Evolutionary conservation across 75 land plant species (phyloP).

Genomic region (Pinus taeda): DNA sequence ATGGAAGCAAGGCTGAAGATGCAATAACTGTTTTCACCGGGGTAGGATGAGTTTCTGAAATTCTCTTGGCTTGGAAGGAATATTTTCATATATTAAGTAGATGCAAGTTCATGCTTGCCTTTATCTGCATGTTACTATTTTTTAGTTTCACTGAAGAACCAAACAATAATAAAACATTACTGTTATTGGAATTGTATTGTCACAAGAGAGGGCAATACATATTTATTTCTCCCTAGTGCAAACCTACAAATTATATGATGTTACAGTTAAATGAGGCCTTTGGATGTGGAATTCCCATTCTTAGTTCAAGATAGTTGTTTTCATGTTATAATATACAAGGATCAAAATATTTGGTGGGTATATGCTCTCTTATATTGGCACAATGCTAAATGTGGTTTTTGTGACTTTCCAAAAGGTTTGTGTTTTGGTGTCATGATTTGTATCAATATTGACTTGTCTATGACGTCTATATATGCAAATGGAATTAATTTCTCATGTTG

Average conservation of each 20-base stretch:
- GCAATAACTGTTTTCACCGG: conserved; percentile 53
- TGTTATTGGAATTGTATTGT: background rate
- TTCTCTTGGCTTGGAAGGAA: background rate
- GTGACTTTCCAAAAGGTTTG: background rate
- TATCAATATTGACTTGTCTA: background rate
- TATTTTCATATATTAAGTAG: background rate
- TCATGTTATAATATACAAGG: background rate
- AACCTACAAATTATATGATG: background rate
- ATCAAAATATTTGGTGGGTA: background rate
- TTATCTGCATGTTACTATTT: background rate
- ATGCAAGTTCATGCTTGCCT: background rate
- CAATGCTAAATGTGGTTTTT: background rate
- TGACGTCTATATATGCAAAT: background rate
- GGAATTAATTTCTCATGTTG: background rate
- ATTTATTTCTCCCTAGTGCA: background rate
- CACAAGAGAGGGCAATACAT: background rate
- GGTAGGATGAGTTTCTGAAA: conserved; percentile 15
- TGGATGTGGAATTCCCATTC: background rate
- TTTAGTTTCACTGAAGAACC: background rate
- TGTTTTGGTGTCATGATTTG: background rate
- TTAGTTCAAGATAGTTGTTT: background rate
- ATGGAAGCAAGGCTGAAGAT: conserved; percentile 20
- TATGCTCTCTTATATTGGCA: background rate
- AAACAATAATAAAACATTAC: background rate
- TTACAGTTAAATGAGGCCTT: background rate